Conservation (phyloP, 805 yeast species). For the Dipodascus geniculatus region DNA sequence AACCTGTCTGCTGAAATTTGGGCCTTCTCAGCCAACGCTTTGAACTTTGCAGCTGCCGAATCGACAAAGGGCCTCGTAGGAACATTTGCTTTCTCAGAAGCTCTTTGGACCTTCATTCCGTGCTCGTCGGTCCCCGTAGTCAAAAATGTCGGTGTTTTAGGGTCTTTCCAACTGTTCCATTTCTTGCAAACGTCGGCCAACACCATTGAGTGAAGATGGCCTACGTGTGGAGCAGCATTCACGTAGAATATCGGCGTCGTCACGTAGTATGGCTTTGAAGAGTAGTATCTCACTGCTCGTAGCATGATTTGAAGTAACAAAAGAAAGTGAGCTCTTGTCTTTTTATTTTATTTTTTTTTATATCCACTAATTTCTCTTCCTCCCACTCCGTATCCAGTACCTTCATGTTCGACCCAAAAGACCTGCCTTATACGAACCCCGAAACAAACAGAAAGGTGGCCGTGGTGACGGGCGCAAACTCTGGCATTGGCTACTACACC, state of each 20-base stretch:
- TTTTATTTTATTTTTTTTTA: too few relatives aligned
- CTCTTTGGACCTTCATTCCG: slow-evolving; percentile 85
- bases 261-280: slow-evolving; percentile 32
- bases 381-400: too few relatives aligned
- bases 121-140: slow-evolving; percentile 97
- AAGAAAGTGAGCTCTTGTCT: not conserved
- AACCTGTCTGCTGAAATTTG: slow-evolving; percentile 59
- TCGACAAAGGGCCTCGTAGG: slow-evolving; percentile 67
- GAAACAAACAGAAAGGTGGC: slow-evolving; percentile 45
- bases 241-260: slow-evolving; percentile 96
- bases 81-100: slow-evolving; percentile 46
- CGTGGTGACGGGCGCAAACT: slow-evolving; percentile 69
- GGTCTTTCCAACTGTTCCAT: slow-evolving; percentile 44
- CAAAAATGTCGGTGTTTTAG: slow-evolving; percentile 31
- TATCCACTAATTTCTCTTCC: not conserved
- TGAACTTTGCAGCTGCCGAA: slow-evolving; percentile 50
- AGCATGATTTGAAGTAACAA: not conserved
- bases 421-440: slow-evolving; percentile 54
- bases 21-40: slow-evolving; percentile 44
- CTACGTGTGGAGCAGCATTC: slow-evolving; percentile 90
- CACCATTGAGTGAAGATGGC: slow-evolving; percentile 82
- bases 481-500: slow-evolving; percentile 72
- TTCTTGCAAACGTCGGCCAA: slow-evolving; percentile 68
- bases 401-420: slow-evolving; percentile 32
- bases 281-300: not conserved